Evolutionary conservation across 1,284 basidiomycete genomes (phyloP), one percentile per base, ranked within the genome.

Genomic region (Ustilago vetiveriae): DNA sequence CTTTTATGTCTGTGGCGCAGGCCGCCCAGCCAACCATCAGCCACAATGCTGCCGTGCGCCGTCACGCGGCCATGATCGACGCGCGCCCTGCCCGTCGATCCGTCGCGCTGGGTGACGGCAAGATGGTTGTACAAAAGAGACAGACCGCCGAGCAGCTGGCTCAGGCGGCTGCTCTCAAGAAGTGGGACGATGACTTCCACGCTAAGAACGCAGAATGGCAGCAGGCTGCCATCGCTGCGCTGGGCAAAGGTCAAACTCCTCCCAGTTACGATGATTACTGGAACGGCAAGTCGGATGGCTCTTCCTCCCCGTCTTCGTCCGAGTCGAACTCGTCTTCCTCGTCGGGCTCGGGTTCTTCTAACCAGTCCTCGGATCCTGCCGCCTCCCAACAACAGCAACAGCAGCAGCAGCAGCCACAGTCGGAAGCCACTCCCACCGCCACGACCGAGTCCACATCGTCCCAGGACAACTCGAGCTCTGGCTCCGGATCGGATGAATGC

Each of bases 281-380:
- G 62, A 41, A 36, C 17, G 50, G 50, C 32, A 64, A 76, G 42
- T 49, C 51, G 2, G 53, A 49, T 44, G 24, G 35, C 50, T 54
- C 49, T 10, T 42, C 73, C 74, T 52, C 82, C 73, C 82, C 46
- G 74, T 81, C 32, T 35, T 80, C 65, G 70, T 77, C 7, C 74
- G 81, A 21, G 46, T 82, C 49, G 76, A 80, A 44, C 74, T 51
- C 45, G 75, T 80, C 52, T 58, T 81, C 67, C 71, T 80, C 66
- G 67, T 78, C 9, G 70, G 82, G 22, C 49, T 81, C 48, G 76
- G 82, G 54, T 79, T 79, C 62, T 46, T 72, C 46, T n/a, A 43
- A 45, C 41, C 37, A 49, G 37, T 33, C 52, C 13, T 48, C 54
- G 14, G 30, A 55, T 16, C n/a, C 58, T 40, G 32, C 49, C 13